Evolutionary conservation across 2,329 filamentous ascomycete genomes (phyloP), one percentile per base, ranked within the genome.

Genomic region (Aphanoascus verrucosus): DNA sequence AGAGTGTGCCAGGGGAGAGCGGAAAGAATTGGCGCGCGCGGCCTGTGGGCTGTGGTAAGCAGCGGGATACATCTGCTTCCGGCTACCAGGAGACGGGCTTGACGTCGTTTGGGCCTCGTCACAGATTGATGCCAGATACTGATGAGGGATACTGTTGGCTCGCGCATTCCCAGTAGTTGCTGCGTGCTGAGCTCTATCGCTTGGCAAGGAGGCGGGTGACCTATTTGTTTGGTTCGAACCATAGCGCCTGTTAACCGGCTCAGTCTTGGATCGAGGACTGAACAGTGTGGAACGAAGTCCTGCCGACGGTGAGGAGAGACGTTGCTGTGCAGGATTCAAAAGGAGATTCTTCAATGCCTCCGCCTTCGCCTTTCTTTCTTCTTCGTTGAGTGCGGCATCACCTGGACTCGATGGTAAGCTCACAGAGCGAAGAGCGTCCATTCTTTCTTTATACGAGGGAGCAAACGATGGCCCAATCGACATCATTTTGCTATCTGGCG

Each of bases 391-490:
- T 23, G 62, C 58, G 7, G 55, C 14, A 32, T 57, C 57, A 34
- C 58, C 52, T 0, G 63, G 55, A 14, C 65, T 61, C 6, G 66
- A 66, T 7, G 65, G 64, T 19, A 63, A 65, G 54, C 64, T 67
- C 14, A 64, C 60, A 32, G 70, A 66, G 31, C 69, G 69, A 50
- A 73, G 57, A 15, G 71, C 71, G 48, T 70, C 68, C 65, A 74
- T 73, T 49, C 71, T 67, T 55, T 74, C 70, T 55, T 69, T 69
- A 56, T 72, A 74, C 7, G 72, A 69, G 12, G 83, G 84, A 3
- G 84, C 83, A 65, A 87, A 86, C 1, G 84, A 78, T 28, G 82
- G 82, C 2, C 78, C 84, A 59, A 82, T 78, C 31, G 75, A 72
- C 44, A 71, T 74, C 42, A 74, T 73, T 17, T 52, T 56, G 12